Percentiles rank a stretch among this genome's conserved stretches.
Conservation (phyloP, 1,139 yeast genomes). For the Taphrina confusa region DNA sequence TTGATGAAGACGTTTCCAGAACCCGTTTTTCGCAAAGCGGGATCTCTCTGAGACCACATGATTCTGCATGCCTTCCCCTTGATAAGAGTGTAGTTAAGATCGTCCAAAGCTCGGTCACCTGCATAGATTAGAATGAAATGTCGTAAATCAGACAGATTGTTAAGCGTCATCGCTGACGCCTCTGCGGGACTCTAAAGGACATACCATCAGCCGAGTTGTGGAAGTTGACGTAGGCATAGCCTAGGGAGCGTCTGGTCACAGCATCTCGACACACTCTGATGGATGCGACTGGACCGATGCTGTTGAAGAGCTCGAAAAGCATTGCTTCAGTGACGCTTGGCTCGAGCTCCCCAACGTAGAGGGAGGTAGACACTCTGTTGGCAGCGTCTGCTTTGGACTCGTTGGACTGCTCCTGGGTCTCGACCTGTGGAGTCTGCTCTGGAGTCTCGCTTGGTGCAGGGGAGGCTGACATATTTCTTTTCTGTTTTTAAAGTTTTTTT, state of each 20-base stretch:
- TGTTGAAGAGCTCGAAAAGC: constrained; percentile 90
- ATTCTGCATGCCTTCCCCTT: constrained; percentile 98
- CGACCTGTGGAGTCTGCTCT: constrained; percentile 5
- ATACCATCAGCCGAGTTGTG: constrained; percentile 80
- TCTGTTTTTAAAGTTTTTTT: constrained; percentile 17
- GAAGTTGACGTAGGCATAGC: constrained; percentile 98
- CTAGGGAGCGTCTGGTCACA: constrained; percentile 92
- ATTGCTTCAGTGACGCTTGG: constrained; percentile 91
- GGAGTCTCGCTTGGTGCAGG: constrained; percentile 24
- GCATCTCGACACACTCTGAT: constrained; percentile 99
- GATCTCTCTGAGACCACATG: constrained; percentile 99
- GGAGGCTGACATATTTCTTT: constrained; percentile 23
- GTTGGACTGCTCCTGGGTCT: constrained; percentile 22
- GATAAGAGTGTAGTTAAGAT: constrained; percentile 88
- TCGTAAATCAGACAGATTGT: not conserved
- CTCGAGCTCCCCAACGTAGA: constrained; percentile 97
- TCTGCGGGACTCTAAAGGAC: not conserved
- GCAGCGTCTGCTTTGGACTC: constrained; percentile 26
- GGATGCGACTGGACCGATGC: constrained; percentile 92
- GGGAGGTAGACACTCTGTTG: constrained; percentile 42
- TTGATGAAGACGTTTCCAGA: constrained; percentile 96
- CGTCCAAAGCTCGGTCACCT: constrained; percentile 83
- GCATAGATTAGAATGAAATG: not conserved
- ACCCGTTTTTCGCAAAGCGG: constrained; percentile 92
- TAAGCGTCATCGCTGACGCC: not conserved